Evolutionary conservation across 306 rosid genomes (phyloP), one percentile per base, ranked within the genome.

Genomic region (Acmispon strigosus): DNA sequence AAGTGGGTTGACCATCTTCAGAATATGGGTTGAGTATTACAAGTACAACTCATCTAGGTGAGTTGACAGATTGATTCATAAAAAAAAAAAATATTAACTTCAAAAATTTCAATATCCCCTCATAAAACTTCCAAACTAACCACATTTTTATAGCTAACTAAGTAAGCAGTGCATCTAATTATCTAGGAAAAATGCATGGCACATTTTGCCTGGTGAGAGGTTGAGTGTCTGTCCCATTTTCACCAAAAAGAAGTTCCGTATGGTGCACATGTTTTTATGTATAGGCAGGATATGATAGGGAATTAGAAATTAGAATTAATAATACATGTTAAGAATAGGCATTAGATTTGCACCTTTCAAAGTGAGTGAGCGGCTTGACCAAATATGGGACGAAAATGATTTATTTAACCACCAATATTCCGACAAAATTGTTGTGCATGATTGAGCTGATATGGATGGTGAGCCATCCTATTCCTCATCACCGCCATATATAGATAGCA

Each of bases 381-480:
- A 44, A 56, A 84, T 63, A 66, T 57, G 54, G 82, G 69, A 62
- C 48, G 76, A 84, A 82, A 84, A 83, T 73, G 82, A 83, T 82
- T 76, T 73, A 75, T 71, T 76, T 57, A 86, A 88, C 89, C 82
- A 84, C 95, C 89, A 86, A 83, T 84, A 90, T 85, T 90, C 92
- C 89, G 87, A 88, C 90, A 88, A 83, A 84, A 61, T 84, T 72
- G 76, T 58, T 65, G 62, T 57, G 72, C 19, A 70, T 82, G 81
- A 85, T 86, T 83, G 70, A 85, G 61, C 8, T 74, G 73, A 75
- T 62, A 81, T 87, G 86, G 86, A 83, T 47, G 97, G 90, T 80
- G 78, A 86, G 89, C 96, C 84, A 80, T 90, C 96, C 55, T 83
- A 86, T 73, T 83, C 87, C n/a, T n/a, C n/a, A 75, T 90, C 95